Evolutionary conservation across 2,329 filamentous ascomycete species (phyloP).

Genomic region (Penicillium sp.): DNA sequence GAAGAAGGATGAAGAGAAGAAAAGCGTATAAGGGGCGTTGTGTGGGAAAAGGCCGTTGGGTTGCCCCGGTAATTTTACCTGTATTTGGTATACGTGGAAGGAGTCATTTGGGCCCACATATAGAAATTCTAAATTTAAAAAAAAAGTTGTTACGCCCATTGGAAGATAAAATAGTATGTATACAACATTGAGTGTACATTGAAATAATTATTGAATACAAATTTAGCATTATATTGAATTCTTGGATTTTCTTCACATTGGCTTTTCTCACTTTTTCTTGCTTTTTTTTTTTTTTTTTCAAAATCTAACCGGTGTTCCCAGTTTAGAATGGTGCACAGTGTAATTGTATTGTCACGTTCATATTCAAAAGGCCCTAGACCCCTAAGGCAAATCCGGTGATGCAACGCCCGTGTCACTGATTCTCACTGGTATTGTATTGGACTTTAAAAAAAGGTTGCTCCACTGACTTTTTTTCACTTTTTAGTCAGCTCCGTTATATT

Average conservation of each 20-base stretch:
- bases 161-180: background rate
- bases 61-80: constrained; percentile 11
- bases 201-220: background rate
- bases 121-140: constrained; percentile 6
- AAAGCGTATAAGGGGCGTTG: constrained; percentile 18
- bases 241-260: background rate
- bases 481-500: background rate
- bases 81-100: constrained; percentile 5
- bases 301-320: background rate
- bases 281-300: background rate
- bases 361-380: constrained; percentile 5
- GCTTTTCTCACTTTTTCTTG: background rate
- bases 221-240: background rate
- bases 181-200: too few relatives aligned
- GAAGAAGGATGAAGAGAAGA: constrained; percentile 18
- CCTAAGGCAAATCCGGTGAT: constrained; percentile 15
- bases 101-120: background rate
- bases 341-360: background rate
- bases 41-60: constrained; percentile 52
- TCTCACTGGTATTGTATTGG: background rate
- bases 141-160: background rate
- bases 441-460: background rate
- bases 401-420: constrained; percentile 24
- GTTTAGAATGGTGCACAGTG: background rate
- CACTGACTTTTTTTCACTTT: background rate